Conservation (phyloP, 805 yeast genomes). For the Lachancea fermentati region DNA sequence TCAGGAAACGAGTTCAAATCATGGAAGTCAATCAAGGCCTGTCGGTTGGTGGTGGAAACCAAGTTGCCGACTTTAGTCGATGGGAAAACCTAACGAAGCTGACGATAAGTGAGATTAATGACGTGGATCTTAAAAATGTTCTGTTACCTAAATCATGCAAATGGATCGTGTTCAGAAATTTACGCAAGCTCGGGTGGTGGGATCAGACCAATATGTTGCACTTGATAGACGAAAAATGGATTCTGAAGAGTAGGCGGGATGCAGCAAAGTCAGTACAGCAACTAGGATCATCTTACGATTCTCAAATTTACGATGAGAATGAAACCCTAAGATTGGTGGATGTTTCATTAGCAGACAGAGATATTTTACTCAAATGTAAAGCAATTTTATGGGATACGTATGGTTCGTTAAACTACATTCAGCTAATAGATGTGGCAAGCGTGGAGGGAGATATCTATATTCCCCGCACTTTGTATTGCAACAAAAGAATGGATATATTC, state of each 20-base stretch:
- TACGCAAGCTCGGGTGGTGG: constrained; percentile 25
- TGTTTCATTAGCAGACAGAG: constrained; percentile 4
- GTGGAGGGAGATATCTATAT: constrained; percentile 10
- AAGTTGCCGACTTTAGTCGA: constrained; percentile 23
- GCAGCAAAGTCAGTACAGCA: neutral
- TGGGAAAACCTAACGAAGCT: constrained; percentile 27
- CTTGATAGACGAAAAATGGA: neutral
- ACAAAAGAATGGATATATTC: constrained; percentile 12
- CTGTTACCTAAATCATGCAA: constrained; percentile 22
- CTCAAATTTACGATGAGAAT: too few relatives aligned
- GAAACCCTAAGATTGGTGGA: constrained; percentile 1
- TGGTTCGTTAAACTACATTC: constrained; percentile 4
- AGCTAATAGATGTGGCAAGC: neutral
- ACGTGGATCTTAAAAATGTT: constrained; percentile 22
- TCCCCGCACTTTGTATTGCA: constrained; percentile 17
- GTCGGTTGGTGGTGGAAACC: constrained; percentile 10
- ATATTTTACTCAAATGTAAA: constrained; percentile 5
- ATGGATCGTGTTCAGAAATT: constrained; percentile 14
- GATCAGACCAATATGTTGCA: constrained; percentile 8
- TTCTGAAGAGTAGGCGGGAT: too few relatives aligned
- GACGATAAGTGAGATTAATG: constrained; percentile 12
- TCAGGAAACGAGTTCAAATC: constrained; percentile 17
- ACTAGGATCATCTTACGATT: neutral
- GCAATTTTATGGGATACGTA: constrained; percentile 11
- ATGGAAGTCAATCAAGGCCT: constrained; percentile 16